Base-by-base conservation (phyloP, 495 filamentous ascomycete species). In the Podospora bellae-mahoneyi region DNA sequence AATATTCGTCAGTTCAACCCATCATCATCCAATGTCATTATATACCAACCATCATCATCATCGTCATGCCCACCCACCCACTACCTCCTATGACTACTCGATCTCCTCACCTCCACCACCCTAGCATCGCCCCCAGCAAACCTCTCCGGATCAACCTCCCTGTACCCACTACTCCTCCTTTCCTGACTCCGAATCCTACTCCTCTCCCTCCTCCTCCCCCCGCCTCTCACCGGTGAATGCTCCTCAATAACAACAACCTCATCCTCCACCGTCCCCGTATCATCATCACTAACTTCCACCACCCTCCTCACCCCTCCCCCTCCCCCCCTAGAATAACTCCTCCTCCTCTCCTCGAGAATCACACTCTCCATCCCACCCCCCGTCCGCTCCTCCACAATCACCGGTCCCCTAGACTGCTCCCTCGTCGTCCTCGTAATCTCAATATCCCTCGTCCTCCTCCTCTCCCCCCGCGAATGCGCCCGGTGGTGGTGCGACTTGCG, bases 191-290 rank as follows among this genome's bases (percentile, higher is more conserved):
- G 69, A 18, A 76, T 71, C 44, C 77, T 62, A 55, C 73, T 76
- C 26, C 76, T 76, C 62, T 75, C 69, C 57, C 75, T 66, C 64
- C 19, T 19, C 32, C 30, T 27, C 5, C 28, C 18, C 27, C 59
- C 27, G 2, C 23, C 56, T n/a, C 56, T 58, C 28, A 78, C 72
- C 62, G 79, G 77, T 2, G 68, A 74, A 19, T 79, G 73, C 68
- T 83, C 81, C 69, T 84, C 82, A 59, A 82, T 74, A 26, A 84
- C 76, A n/a, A 84, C 75, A 27, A 83, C 77, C 72, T 84, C 80
- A 20, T 78, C 79, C 32, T 78, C 78, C 53, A 64, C 65, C 69
- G 19, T 74, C 69, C 16, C 63, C 44, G 66, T 44, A 61, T 71
- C 58, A 61, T n/a, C 44, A 18, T 56, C 61, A 20, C 68, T 71